Base-by-base conservation (phyloP, 2,329 filamentous ascomycete genomes). In the Ilyonectria mors-panacis region DNA sequence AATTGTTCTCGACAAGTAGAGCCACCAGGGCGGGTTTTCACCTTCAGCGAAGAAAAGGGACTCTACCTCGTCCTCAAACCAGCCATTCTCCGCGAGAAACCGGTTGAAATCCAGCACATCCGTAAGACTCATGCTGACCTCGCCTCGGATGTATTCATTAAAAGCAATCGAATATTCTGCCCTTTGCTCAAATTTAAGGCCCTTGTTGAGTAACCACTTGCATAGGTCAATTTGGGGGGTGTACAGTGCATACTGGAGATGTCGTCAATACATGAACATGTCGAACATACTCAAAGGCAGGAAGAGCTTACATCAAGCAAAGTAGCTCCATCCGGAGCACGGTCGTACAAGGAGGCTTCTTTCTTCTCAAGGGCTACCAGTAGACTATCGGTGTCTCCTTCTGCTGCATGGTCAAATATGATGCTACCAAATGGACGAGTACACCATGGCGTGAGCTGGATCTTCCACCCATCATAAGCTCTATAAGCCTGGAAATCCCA, bases 331-430 rank as follows among this genome's bases (percentile, higher is more conserved):
- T 0, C 0, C 0, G 35, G 2, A 13, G 5, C 0, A 0, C 35
- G 1, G 3, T 73, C 71, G 21, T 65, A 61, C 1, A 70, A 30
- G 0, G 65, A 71, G 0, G 63, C 71, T 8, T 67, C 26, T 2
- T 60, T 65, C 1, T 1, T 44, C 0, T 1, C n/a, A 0, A 71
- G 17, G 12, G 30, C 17, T 0, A 35, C 6, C 0, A 70, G 0
- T 1, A 68, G 23, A 1, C 17, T 1, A 0, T 56, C 26, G 1
- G 17, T 28, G 0, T 6, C 0, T 1, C 70, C 70, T 0, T 0
- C 0, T 0, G 0, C 0, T 0, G 39, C 8, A 0, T 53, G 23
- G 0, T 0, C 0, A 5, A 72, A 62, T 9, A 73, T 35, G 0
- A 21, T 0, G 3, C 33, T 12, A 6, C 10, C 0, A 0, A 0